Evolutionary conservation across 192 early-diverging fungal species (phyloP).

Genomic region (Coemansia sp.): DNA sequence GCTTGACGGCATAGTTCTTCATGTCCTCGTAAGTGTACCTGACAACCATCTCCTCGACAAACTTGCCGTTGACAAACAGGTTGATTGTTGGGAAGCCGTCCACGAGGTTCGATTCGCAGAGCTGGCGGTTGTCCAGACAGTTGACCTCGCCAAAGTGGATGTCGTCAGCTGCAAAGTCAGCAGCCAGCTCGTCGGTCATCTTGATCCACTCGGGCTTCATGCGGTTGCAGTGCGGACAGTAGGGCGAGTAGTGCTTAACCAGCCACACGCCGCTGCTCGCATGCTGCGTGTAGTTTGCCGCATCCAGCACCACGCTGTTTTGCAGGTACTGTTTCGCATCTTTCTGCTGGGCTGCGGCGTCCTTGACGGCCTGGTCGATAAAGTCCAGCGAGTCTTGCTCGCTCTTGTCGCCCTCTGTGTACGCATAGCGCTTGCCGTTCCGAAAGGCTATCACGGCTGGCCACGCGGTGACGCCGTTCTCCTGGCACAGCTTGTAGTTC

Average conservation of each 20-base stretch:
- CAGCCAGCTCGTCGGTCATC: conserved; percentile 59
- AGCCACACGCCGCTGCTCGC: conserved; percentile 73
- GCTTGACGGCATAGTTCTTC: conserved; percentile 45
- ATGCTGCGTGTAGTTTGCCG: conserved; percentile 52
- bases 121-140: conserved; percentile 62
- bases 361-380: conserved; percentile 13
- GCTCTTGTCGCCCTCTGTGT: conserved; percentile 32
- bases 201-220: conserved; percentile 78
- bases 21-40: conserved; percentile 37
- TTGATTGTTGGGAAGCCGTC: conserved; percentile 61
- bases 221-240: conserved; percentile 79
- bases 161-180: conserved; percentile 27
- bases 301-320: conserved; percentile 54
- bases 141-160: conserved; percentile 71
- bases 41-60: conserved; percentile 36
- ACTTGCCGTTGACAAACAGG: conserved; percentile 54
- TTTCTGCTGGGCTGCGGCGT: background rate
- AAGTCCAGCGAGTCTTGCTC: conserved; percentile 20
- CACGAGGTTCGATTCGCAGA: conserved; percentile 64
- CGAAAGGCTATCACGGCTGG: conserved; percentile 61
- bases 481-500: conserved; percentile 61
- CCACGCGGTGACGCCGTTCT: conserved; percentile 57
- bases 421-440: conserved; percentile 13
- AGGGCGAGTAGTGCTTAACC: conserved; percentile 85
- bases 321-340: conserved; percentile 20